Evolutionary conservation across 495 filamentous ascomycete species (phyloP).

Genomic region (Xylaria venustula): DNA sequence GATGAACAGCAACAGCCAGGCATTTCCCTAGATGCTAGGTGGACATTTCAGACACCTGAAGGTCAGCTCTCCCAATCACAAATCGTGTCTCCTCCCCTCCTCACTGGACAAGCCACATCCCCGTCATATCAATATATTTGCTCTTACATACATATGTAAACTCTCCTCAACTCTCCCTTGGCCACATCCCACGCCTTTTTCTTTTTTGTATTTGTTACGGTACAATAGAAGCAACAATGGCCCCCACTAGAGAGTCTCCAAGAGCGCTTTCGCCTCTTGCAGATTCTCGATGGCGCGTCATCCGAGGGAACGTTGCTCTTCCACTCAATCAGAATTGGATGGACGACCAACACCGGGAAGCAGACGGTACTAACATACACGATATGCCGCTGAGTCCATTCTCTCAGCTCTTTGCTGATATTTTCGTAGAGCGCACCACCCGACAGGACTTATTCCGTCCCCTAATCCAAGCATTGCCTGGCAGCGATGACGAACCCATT

Average conservation of each 20-base stretch:
- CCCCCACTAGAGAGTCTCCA: background rate
- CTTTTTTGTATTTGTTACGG: background rate
- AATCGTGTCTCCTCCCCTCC: background rate
- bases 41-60: constrained; percentile 19
- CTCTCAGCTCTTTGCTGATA: constrained; percentile 6
- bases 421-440: background rate
- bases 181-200: background rate
- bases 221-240: background rate
- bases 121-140: background rate
- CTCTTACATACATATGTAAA: background rate
- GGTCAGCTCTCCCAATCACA: constrained; percentile 15
- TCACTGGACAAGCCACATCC: background rate
- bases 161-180: background rate
- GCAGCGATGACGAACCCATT: constrained; percentile 7
- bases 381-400: background rate
- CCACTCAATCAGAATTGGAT: background rate
- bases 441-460: background rate
- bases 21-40: constrained; percentile 12
- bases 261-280: background rate
- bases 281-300: background rate
- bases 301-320: background rate
- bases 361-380: background rate
- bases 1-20: background rate
- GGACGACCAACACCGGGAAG: background rate
- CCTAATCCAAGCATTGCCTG: background rate